These are phyloP conservation scores for Cladosporium sp. DNA, from an alignment of 2,329 filamentous ascomycete species.

Conservation along the genomic window DNA sequence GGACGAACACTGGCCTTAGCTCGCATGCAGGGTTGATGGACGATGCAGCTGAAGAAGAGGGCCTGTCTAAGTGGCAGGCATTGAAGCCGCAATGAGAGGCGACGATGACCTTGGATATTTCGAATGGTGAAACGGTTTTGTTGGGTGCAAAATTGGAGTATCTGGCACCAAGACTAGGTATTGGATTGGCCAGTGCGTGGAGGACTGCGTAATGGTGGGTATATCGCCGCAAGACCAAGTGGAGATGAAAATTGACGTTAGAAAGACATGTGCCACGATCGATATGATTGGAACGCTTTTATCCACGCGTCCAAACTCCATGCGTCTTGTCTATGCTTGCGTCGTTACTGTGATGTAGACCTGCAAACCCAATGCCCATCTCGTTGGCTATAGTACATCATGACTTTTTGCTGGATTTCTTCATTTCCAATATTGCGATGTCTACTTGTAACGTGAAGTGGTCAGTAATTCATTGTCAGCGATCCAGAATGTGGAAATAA, in stretches of 20 bases:
- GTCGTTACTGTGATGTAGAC: not conserved
- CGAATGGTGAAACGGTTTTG: not conserved
- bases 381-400: not conserved
- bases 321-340: not conserved
- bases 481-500: not conserved
- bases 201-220: not conserved
- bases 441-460: not conserved
- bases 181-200: not conserved
- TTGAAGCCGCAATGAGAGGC: not conserved
- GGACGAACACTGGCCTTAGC: not conserved
- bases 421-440: not conserved
- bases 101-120: not conserved
- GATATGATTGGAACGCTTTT: not conserved
- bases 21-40: constrained; percentile 1
- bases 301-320: not conserved
- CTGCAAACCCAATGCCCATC: not conserved
- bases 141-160: not conserved
- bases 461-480: not conserved
- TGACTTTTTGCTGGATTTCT: not conserved
- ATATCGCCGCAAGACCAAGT: not conserved
- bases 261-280: not conserved
- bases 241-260: not conserved
- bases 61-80: constrained; percentile 2
- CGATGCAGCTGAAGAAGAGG: not conserved
- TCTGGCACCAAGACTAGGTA: too few species aligned